These are phyloP conservation scores for Rubroboletus pulcherrimus DNA, from an alignment of 768 basidiomycete species.

Conservation along the genomic window DNA sequence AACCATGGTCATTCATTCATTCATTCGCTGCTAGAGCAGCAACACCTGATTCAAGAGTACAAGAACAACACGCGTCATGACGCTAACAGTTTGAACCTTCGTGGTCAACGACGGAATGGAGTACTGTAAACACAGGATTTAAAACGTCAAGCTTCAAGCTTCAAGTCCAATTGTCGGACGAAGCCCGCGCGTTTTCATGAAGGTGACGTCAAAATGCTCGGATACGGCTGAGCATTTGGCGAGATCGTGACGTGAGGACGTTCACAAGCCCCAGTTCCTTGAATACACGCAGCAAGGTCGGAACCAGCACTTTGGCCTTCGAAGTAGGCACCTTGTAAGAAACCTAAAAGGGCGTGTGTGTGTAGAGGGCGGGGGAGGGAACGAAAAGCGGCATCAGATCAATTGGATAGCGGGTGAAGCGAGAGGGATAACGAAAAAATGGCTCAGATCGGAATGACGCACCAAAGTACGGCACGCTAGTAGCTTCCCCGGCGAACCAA, in stretches of 20 bases:
- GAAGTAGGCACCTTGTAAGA: constrained; percentile 54
- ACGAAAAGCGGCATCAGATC: neutral
- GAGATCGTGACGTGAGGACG: constrained; percentile 27
- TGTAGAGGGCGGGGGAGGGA: neutral
- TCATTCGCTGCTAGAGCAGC: no score
- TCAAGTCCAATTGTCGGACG: neutral
- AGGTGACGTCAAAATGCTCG: constrained; percentile 8
- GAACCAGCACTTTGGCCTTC: constrained; percentile 45
- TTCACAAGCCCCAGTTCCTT: constrained; percentile 19
- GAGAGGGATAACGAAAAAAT: neutral
- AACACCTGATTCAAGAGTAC: no score
- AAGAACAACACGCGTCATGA: no score
- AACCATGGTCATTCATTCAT: no score
- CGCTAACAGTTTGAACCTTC: no score
- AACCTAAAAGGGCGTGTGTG: constrained; percentile 35
- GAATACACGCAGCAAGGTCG: constrained; percentile 41
- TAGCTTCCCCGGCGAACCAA: constrained; percentile 64
- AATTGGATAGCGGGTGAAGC: neutral
- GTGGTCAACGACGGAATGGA: no score
- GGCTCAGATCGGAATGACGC: constrained; percentile 11
- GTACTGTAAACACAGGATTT: no score
- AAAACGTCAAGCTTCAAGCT: no score
- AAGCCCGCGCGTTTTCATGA: neutral
- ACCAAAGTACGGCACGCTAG: constrained; percentile 57
- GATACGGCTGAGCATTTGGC: constrained; percentile 33